A percentile compares a stretch with the other conserved stretches of the same genome.
phyloP scores from a whole-genome alignment of 495 filamentous ascomycete genomes.

The Bathelium albidoporum region DNA sequence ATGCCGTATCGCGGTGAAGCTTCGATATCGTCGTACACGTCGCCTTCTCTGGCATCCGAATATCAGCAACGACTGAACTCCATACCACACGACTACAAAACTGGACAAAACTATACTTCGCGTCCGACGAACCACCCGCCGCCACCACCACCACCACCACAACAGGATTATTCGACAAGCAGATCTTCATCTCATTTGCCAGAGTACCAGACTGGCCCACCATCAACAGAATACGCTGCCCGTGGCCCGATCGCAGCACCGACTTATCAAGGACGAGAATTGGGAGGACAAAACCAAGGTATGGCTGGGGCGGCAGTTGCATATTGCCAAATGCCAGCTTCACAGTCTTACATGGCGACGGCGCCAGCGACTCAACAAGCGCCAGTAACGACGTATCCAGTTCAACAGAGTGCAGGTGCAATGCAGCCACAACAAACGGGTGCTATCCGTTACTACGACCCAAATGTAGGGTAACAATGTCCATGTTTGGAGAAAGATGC shows the following conservation, averaged over 20 bases:
- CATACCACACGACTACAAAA: neutral
- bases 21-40: neutral
- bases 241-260: neutral
- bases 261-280: neutral
- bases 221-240: neutral
- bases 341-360: neutral
- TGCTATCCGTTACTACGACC: neutral
- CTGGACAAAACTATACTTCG: neutral
- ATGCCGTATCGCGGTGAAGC: neutral
- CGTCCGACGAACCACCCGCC: neutral
- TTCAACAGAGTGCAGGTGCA: neutral
- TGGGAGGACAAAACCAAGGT: neutral
- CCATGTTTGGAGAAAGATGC: neutral
- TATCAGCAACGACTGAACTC: neutral
- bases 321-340: neutral
- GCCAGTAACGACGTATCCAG: neutral
- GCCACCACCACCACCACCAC: neutral
- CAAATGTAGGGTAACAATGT: neutral
- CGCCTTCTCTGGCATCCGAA: slow-evolving; percentile 1
- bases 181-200: slow-evolving; percentile 1
- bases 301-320: neutral
- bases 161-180: neutral
- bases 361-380: neutral
- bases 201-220: neutral
- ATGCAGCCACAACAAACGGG: neutral